Evolutionary conservation across 129 eudicot species (phyloP).

Genomic region (Centella asiatica): DNA sequence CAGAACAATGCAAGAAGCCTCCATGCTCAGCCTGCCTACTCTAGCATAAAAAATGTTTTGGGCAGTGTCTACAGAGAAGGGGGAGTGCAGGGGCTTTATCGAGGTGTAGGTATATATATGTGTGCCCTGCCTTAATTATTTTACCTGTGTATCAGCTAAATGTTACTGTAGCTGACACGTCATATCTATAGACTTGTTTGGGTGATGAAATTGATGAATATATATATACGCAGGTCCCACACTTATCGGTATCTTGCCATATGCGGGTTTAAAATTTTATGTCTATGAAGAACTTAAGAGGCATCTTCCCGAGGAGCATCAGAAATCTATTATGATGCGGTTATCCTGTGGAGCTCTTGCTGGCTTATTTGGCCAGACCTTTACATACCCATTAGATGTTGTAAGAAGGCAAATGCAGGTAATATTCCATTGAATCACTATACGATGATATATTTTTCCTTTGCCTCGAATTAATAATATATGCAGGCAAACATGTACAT

Average conservation of each 20-base stretch:
- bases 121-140: background rate
- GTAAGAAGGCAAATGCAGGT: slow-evolving; percentile 99
- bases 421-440: background rate
- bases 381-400: slow-evolving; percentile 96
- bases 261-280: slow-evolving; percentile 95
- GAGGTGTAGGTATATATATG: slow-evolving; percentile 71
- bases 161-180: too few relatives aligned
- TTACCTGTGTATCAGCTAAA: background rate
- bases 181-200: background rate
- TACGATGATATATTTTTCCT: background rate
- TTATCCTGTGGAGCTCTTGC: slow-evolving; percentile 96
- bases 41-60: slow-evolving; percentile 68
- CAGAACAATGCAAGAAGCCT: slow-evolving; percentile 29
- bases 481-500: too few relatives aligned
- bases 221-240: slow-evolving; percentile 70
- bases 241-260: slow-evolving; percentile 88
- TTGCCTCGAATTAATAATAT: background rate
- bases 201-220: background rate
- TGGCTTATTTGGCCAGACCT: slow-evolving; percentile 91
- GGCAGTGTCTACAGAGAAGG: slow-evolving; percentile 84
- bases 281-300: slow-evolving; percentile 83
- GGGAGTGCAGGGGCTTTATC: slow-evolving; percentile 79
- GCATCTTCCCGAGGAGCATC: slow-evolving; percentile 89
- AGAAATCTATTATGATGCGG: slow-evolving; percentile 60
- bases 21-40: slow-evolving; percentile 45